These are phyloP conservation scores for Vitellaria paradoxa DNA, from an alignment of 179 eudicot species.

Conservation along the genomic window DNA sequence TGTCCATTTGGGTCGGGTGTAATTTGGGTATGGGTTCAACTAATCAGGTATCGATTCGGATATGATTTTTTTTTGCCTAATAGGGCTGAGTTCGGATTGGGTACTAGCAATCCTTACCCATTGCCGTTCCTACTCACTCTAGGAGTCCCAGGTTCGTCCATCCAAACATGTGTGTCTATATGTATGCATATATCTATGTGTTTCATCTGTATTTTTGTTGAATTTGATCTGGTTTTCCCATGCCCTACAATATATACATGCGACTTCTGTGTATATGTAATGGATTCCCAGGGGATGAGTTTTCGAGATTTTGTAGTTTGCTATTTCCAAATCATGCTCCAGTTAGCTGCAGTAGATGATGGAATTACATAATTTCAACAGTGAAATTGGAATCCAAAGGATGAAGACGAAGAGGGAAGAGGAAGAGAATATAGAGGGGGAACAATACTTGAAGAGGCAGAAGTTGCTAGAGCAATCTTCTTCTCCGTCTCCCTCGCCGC, in stretches of 20 bases:
- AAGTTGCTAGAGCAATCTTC: slow-evolving; percentile 29
- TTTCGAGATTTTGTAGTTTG: neutral
- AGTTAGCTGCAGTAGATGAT: neutral
- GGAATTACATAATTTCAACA: neutral
- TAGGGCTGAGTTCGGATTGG: too few relatives aligned
- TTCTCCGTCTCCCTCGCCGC: slow-evolving; percentile 31
- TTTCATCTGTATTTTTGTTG: neutral
- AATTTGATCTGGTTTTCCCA: neutral
- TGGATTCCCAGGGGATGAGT: neutral
- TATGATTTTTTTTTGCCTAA: too few relatives aligned
- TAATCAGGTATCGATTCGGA: too few relatives aligned
- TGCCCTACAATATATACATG: neutral
- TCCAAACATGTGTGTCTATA: neutral
- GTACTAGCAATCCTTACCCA: too few relatives aligned
- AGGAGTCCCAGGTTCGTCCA: neutral
- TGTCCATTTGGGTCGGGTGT: too few relatives aligned
- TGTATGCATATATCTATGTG: neutral
- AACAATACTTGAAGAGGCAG: slow-evolving; percentile 45
- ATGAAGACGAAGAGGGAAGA: slow-evolving; percentile 46
- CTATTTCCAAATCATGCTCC: neutral
- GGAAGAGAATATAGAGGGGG: slow-evolving; percentile 23
- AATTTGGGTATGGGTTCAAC: too few relatives aligned
- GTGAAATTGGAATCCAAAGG: slow-evolving; percentile 6
- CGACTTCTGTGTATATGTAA: neutral
- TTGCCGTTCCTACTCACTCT: neutral